Percentiles rank a stretch among this genome's conserved stretches.
Conservation (phyloP, 345 rosid genomes). For the Heritiera fomes region DNA sequence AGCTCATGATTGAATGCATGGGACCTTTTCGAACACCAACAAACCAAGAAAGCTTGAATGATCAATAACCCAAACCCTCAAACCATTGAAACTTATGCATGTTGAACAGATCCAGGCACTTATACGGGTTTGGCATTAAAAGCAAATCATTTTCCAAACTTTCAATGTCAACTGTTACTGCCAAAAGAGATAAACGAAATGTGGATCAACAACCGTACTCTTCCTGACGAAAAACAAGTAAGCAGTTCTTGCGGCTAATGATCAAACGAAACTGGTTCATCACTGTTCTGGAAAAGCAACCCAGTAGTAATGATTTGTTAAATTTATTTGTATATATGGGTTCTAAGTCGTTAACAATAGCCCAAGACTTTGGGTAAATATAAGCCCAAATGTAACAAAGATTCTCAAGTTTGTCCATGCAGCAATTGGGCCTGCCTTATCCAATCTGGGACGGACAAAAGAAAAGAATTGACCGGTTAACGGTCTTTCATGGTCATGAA, state of each 20-base stretch:
- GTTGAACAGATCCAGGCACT: neutral
- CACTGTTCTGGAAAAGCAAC: too few relatives aligned
- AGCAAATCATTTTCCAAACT: neutral
- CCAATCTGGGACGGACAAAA: neutral
- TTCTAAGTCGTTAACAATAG: neutral
- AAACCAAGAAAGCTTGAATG: neutral
- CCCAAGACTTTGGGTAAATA: neutral
- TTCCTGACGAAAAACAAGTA: too few relatives aligned
- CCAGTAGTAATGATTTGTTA: too few relatives aligned
- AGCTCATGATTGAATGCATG: conserved; percentile 1
- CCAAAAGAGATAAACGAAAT: too few relatives aligned
- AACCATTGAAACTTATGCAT: neutral
- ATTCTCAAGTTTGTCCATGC: neutral
- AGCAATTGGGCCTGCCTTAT: neutral
- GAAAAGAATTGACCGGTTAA: too few relatives aligned
- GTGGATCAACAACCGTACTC: too few relatives aligned
- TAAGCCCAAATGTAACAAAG: neutral
- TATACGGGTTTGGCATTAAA: neutral
- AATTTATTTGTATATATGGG: too few relatives aligned
- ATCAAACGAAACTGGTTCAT: too few relatives aligned
- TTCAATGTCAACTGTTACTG: neutral
- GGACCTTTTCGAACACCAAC: neutral
- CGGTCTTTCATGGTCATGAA: neutral
- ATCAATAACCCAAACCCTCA: neutral
- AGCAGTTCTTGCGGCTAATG: too few relatives aligned